Evolutionary conservation across 2,329 filamentous ascomycete genomes (phyloP), one percentile per base, ranked within the genome.

Genomic region (Lasiodiplodia citricola): DNA sequence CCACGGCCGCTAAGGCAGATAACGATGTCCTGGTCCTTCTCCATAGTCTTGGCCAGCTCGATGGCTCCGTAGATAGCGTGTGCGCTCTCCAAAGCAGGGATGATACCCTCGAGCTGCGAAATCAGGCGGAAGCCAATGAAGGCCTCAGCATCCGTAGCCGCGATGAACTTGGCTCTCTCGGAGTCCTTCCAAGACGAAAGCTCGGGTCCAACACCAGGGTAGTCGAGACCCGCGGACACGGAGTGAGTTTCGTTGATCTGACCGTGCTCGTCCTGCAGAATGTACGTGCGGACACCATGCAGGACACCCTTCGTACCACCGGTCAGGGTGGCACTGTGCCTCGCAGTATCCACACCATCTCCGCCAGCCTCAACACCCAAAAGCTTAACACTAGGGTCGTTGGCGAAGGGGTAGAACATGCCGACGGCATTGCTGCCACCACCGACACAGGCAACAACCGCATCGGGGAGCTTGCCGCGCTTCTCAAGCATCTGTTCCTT

Each of bases 351-450:
- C 18, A 98, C 78, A 70, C 96, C 96, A 75, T 98, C 96, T 70
- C 96, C 96, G 50, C 93, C 96, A 14, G 96, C 96, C 84, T 99
- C 96, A 2, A 99, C 94, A 72, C 96, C 96, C 14, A 98, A 85
- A 3, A 97, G 87, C 82, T 94, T 94, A 70, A 99, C 96, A 70
- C 86, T 90, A 0, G 87, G 87, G 75, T 99, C 95, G 52, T 93
- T 89, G 71, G 91, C 87, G 83, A 99, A 99, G 65, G 96, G 96
- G 81, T 95, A 96, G 85, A 99, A 99, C 94, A 98, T 99, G 83
- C 96, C 96, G 3, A 92, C 91, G 2, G 96, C 96, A 79, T 99
- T 99, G 79, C 91, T 94, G 69, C 96, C 96, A 73, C 96, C 96
- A 68, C 96, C 96, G 14, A 99, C 96, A 76, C 96, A 99, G 11